phyloP scores from a whole-genome alignment of 306 rosid genomes.

The Ormosia semicastrata region DNA sequence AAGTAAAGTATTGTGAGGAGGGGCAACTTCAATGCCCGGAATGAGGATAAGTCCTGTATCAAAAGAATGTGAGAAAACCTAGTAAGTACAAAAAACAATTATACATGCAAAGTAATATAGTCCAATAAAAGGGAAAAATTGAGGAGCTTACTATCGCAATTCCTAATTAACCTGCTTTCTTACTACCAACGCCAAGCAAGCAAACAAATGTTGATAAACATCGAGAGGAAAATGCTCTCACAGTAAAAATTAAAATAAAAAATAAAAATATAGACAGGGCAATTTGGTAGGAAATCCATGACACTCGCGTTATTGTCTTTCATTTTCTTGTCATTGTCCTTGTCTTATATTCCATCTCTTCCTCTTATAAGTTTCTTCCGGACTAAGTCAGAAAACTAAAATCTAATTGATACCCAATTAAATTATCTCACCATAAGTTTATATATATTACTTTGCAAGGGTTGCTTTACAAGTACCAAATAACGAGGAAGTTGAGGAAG shows the following conservation, averaged over 20 bases:
- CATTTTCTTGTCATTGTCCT: constrained; percentile 26
- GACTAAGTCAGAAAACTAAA: constrained; percentile 6
- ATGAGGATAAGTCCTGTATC: no score
- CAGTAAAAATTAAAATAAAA: neutral
- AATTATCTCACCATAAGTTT: neutral
- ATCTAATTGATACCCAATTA: neutral
- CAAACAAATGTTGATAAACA: neutral
- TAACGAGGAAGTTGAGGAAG: neutral
- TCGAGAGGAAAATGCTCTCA: neutral
- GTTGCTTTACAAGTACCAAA: neutral
- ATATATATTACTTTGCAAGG: neutral
- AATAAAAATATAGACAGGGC: neutral
- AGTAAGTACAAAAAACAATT: no score
- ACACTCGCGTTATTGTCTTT: constrained; percentile 22
- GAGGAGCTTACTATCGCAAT: neutral
- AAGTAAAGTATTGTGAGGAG: neutral
- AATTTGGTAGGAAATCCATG: constrained; percentile 14
- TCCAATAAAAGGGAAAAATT: neutral
- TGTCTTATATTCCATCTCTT: neutral
- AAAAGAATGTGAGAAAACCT: no score
- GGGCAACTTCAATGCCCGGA: neutral
- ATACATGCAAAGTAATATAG: no score
- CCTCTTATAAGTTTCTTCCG: constrained; percentile 14
- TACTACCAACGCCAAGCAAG: constrained; percentile 17
- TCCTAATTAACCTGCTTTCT: neutral